phyloP scores from a whole-genome alignment of 495 filamentous ascomycete species.

The Cercophora samala region DNA sequence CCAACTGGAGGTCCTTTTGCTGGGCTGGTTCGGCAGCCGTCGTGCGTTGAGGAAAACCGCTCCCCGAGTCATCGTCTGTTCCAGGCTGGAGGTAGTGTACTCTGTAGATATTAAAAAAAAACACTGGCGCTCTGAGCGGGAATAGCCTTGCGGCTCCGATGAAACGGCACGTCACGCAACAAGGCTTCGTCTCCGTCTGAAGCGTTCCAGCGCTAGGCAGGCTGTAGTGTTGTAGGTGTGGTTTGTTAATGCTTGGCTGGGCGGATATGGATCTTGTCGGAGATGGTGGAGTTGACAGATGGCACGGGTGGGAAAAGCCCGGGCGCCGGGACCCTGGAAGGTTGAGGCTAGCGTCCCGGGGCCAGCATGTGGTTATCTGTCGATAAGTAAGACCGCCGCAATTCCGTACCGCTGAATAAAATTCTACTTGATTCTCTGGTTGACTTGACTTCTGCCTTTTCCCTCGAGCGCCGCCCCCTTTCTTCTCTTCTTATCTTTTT shows the following conservation, averaged over 20 bases:
- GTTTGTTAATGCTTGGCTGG: background rate
- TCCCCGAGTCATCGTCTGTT: background rate
- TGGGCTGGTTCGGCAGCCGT: background rate
- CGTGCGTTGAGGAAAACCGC: background rate
- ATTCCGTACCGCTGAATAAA: slow-evolving; percentile 11
- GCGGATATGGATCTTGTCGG: background rate
- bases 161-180: background rate
- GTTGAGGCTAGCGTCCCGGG: slow-evolving; percentile 2
- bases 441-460: background rate
- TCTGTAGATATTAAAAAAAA: background rate
- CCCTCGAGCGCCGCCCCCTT: background rate
- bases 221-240: no score
- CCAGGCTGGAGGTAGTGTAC: background rate
- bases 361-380: slow-evolving; percentile 11
- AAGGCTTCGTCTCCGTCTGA: slow-evolving; percentile 1
- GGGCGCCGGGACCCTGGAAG: slow-evolving; percentile 3
- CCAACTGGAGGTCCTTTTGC: background rate
- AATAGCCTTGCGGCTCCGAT: slow-evolving; percentile 1
- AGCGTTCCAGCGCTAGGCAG: slow-evolving; percentile 9
- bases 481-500: background rate
- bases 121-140: no score
- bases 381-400: slow-evolving; percentile 13
- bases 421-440: slow-evolving; percentile 13
- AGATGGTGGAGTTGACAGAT: slow-evolving; percentile 8
- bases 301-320: slow-evolving; percentile 4